Base-by-base conservation (phyloP, 2,329 filamentous ascomycete species). In the Arthrobotrys pseudoclavata region DNA sequence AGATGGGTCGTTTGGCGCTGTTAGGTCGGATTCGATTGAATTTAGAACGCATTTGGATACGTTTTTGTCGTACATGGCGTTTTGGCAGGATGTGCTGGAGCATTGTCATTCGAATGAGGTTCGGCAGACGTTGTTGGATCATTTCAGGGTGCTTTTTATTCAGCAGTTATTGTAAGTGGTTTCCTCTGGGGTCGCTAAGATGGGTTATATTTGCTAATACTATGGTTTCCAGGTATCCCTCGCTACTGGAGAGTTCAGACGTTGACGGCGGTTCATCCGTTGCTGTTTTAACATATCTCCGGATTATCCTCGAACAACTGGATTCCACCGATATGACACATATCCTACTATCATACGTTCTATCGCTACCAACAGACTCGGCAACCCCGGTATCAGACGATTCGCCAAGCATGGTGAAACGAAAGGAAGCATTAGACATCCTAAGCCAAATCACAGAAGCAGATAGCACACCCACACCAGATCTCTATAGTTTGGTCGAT, bases 11-110 rank as follows among this genome's bases (percentile, higher is more conserved):
- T 81, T 80, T 79, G 81, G 78, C 2, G 88, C 94, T 80, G 89
- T 93, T 81, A 90, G 89, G 84, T 90, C 93, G 60, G 91, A 91
- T 83, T 90, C 91, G 1, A 86, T 88, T 0, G 89, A 93, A 75
- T 94, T 96, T 79, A 91, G 93, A 81, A 88, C 90, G n/a, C 93
- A 97, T 81, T 89, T 98, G 82, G 91, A 95, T 68, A 97, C 94
- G 0, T 99, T 99, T 82, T 87, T 99, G 48, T 97, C 96, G 0
- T 96, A 98, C 82, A 87, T 99, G 60, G 86, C 96, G 4, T 99
- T 99, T 83, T 99, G 96, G 96, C 96, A 99, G 84, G 96, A 99
- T 83, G 94, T 97, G 37, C 86, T 99, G 77, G 96, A 98, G 83
- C 95, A 98, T 84, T 99, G 96, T 85, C 90, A 91, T 81, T 98